Evolutionary conservation across 352 stramenopile genomes (phyloP).

Genomic region (Globisporangium yorkense): DNA sequence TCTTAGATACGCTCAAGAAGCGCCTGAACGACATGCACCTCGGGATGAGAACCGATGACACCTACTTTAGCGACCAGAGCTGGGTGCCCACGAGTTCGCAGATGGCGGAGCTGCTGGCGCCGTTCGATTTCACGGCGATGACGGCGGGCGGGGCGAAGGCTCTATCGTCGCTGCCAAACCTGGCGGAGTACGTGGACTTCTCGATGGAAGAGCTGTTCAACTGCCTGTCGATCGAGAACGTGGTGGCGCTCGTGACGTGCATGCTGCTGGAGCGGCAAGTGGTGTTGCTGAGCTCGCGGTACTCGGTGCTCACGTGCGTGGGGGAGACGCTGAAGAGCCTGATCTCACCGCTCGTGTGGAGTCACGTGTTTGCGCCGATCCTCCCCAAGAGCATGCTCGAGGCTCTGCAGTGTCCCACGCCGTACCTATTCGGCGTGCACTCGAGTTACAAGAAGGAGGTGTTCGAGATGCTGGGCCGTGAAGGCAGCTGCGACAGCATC

Average conservation of each 20-base stretch:
- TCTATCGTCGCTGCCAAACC: slow-evolving; percentile 28
- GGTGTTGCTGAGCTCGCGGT: slow-evolving; percentile 69
- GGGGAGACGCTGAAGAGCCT: slow-evolving; percentile 77
- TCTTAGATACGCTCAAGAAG: slow-evolving; percentile 74
- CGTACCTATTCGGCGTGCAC: slow-evolving; percentile 84
- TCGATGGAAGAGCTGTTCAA: slow-evolving; percentile 81
- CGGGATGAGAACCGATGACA: slow-evolving; percentile 45
- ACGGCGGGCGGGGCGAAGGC: slow-evolving; percentile 18
- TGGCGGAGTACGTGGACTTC: slow-evolving; percentile 67
- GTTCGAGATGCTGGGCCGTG: slow-evolving; percentile 61
- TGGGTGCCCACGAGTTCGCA: slow-evolving; percentile 54
- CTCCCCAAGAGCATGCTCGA: slow-evolving; percentile 78
- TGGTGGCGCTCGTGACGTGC: slow-evolving; percentile 60
- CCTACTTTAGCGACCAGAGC: slow-evolving; percentile 43
- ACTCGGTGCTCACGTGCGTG: slow-evolving; percentile 75
- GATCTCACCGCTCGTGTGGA: slow-evolving; percentile 75
- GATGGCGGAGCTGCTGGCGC: slow-evolving; percentile 54
- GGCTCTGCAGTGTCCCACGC: slow-evolving; percentile 78
- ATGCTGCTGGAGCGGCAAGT: slow-evolving; percentile 77
- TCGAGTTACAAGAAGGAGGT: slow-evolving; percentile 61
- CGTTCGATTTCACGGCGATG: slow-evolving; percentile 49
- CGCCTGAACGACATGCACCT: slow-evolving; percentile 61
- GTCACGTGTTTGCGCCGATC: slow-evolving; percentile 82
- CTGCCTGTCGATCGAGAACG: slow-evolving; percentile 67
- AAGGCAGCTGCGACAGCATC: slow-evolving; percentile 70